phyloP scores from a whole-genome alignment of 371 early-diverging fungal species.

The Dichotomocladium elegans region DNA sequence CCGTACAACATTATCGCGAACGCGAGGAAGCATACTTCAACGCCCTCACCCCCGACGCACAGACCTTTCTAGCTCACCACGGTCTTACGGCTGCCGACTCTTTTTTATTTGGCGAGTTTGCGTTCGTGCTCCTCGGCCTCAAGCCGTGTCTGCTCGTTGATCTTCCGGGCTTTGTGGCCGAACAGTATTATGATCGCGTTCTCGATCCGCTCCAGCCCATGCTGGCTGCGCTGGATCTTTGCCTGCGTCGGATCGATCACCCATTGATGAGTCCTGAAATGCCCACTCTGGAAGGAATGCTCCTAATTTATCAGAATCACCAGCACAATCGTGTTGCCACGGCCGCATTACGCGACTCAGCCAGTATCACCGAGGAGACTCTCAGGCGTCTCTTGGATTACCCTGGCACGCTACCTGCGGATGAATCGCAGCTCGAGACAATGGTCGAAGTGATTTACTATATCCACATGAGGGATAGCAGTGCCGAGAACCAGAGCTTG shows the following conservation, averaged over 20 bases:
- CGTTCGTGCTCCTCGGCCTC: slow-evolving; percentile 54
- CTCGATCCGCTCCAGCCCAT: not conserved
- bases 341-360: no score
- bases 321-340: no score
- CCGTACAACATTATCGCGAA: not conserved
- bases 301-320: no score
- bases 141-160: slow-evolving; percentile 59
- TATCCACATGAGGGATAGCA: no score
- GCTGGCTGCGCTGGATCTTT: not conserved
- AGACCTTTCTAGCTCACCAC: not conserved
- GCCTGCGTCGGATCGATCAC: not conserved
- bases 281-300: not conserved
- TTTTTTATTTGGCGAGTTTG: slow-evolving; percentile 59
- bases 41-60: not conserved
- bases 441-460: slow-evolving; percentile 58
- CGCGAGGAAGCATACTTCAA: not conserved
- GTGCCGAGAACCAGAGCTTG: not conserved
- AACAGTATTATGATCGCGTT: not conserved
- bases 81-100: slow-evolving; percentile 25
- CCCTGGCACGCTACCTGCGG: slow-evolving; percentile 55
- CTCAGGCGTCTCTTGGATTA: no score
- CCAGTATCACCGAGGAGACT: no score
- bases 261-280: not conserved
- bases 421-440: slow-evolving; percentile 26
- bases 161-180: slow-evolving; percentile 15